A percentile compares a stretch with the other conserved stretches of the same genome.
Conservation (phyloP, 768 basidiomycete genomes). For the Paxillus involutus region DNA sequence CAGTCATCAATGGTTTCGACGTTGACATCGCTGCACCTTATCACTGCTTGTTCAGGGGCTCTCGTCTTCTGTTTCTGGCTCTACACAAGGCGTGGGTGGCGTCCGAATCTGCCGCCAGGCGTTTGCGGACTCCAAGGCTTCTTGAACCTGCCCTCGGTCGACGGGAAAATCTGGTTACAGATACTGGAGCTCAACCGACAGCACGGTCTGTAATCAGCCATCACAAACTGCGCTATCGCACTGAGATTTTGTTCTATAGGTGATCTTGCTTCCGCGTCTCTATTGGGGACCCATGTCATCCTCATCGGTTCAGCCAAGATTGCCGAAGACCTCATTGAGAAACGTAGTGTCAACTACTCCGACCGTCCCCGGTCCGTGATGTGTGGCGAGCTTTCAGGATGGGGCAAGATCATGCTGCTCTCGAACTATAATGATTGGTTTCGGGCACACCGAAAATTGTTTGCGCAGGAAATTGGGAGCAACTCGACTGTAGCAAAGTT, state of each 20-base stretch:
- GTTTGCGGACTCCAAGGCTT: conserved; percentile 7
- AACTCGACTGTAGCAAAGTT: too few relatives aligned
- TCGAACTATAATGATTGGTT: too few relatives aligned
- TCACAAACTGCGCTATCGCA: not conserved
- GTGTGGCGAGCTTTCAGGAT: too few relatives aligned
- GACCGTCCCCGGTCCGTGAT: too few relatives aligned
- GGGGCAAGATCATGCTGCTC: too few relatives aligned
- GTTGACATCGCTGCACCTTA: too few relatives aligned
- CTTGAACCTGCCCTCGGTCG: conserved; percentile 10
- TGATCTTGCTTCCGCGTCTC: conserved; percentile 12
- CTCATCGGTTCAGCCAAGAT: conserved; percentile 43
- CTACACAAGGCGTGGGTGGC: not conserved
- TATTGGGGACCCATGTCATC: conserved; percentile 35
- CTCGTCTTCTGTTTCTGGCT: not conserved
- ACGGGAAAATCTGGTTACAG: conserved; percentile 12
- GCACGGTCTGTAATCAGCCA: conserved; percentile 6
- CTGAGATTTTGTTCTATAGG: conserved; percentile 6
- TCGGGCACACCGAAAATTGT: too few relatives aligned
- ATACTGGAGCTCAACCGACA: conserved; percentile 7
- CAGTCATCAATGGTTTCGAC: too few relatives aligned
- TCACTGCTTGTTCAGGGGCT: too few relatives aligned
- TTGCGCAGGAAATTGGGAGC: too few relatives aligned
- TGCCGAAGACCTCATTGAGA: conserved; percentile 46
- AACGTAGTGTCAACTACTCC: conserved; percentile 42
- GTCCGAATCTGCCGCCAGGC: too few relatives aligned